Percentiles rank a stretch among this genome's conserved stretches.
These are phyloP conservation scores for Clarireedia sp. DNA, from an alignment of 2,329 filamentous ascomycete species.

Conservation along the genomic window DNA sequence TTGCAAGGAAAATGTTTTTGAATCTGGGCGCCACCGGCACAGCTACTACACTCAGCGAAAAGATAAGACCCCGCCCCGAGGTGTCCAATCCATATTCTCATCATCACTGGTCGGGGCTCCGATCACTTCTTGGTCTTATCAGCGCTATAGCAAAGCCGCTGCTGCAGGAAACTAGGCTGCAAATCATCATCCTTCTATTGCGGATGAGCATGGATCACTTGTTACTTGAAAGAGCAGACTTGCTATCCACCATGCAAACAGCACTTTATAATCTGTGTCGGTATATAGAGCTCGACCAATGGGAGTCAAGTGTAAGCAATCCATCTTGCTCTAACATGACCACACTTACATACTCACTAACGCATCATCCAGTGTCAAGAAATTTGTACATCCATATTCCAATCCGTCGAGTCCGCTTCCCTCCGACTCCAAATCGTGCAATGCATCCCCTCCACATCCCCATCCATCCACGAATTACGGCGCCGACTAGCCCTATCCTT, in stretches of 20 bases:
- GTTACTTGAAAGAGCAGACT: slow-evolving; percentile 36
- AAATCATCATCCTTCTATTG: slow-evolving; percentile 41
- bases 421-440: slow-evolving; percentile 52
- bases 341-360: slow-evolving; percentile 12
- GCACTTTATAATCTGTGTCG: slow-evolving; percentile 38
- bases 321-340: background rate
- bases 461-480: slow-evolving; percentile 50
- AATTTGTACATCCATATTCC: slow-evolving; percentile 40
- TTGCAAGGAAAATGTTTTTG: slow-evolving; percentile 47
- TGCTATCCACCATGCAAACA: slow-evolving; percentile 35
- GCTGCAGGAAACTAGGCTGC: slow-evolving; percentile 20
- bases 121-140: slow-evolving; percentile 21
- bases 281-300: slow-evolving; percentile 33
- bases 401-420: slow-evolving; percentile 38
- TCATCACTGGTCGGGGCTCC: slow-evolving; percentile 23
- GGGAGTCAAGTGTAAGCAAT: slow-evolving; percentile 34
- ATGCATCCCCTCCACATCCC: slow-evolving; percentile 47
- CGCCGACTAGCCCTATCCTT: slow-evolving; percentile 58
- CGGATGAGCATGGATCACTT: slow-evolving; percentile 48
- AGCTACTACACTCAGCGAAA: slow-evolving; percentile 29
- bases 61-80: slow-evolving; percentile 15
- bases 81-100: slow-evolving; percentile 19
- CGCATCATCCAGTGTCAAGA: slow-evolving; percentile 37
- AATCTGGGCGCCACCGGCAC: slow-evolving; percentile 48
- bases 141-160: slow-evolving; percentile 22